These are phyloP conservation scores for Erysiphe neolycopersici DNA, from an alignment of 2,329 filamentous ascomycete genomes.

Conservation along the genomic window DNA sequence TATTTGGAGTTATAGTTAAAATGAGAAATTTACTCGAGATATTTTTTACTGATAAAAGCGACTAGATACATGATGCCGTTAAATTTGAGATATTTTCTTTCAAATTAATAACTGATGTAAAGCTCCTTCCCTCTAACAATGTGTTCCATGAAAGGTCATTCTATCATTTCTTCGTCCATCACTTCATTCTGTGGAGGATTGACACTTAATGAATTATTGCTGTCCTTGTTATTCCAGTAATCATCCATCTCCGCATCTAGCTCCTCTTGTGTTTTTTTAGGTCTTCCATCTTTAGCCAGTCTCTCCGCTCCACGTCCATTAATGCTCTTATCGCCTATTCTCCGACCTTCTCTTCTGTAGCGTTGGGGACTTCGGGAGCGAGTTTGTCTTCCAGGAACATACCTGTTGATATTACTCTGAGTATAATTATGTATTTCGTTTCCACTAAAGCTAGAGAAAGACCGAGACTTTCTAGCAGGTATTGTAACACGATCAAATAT, in stretches of 20 bases:
- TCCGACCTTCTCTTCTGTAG: constrained; percentile 21
- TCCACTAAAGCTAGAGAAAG: constrained; percentile 25
- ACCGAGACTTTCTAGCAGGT: constrained; percentile 18
- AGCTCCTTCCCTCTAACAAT: too few species aligned
- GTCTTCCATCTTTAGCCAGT: constrained; percentile 21
- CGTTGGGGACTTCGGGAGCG: constrained; percentile 31
- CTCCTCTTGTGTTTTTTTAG: constrained; percentile 72
- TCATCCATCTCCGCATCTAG: constrained; percentile 93
- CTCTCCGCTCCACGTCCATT: constrained; percentile 18
- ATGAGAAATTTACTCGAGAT: too few species aligned
- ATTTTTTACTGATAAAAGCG: too few species aligned
- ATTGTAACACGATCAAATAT: constrained; percentile 30
- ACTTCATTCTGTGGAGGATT: too few species aligned
- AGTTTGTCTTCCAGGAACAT: constrained; percentile 13
- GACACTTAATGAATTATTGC: neutral
- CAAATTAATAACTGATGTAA: too few species aligned
- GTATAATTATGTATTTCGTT: too few species aligned
- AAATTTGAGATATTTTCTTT: too few species aligned
- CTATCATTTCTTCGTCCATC: too few species aligned
- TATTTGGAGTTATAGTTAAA: too few species aligned
- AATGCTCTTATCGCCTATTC: constrained; percentile 21
- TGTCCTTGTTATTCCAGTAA: constrained; percentile 40
- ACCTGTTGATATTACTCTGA: constrained; percentile 10
- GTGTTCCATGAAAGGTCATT: too few species aligned
- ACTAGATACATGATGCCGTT: too few species aligned